Conservation (phyloP, 2,329 filamentous ascomycete genomes). For the Acephala macrosclerotiorum region DNA sequence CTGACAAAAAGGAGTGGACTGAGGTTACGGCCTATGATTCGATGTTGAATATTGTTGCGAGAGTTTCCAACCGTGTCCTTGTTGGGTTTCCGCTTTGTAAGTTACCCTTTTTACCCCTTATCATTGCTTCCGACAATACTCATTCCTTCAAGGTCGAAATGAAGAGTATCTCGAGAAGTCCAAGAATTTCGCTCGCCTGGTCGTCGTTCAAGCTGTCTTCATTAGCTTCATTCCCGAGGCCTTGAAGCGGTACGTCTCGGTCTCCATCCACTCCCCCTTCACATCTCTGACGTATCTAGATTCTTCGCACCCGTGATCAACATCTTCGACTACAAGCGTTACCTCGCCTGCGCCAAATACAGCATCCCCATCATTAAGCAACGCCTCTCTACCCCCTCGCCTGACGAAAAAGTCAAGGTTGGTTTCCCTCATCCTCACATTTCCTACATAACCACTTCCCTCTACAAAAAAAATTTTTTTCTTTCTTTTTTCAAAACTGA, state of each 20-base stretch:
- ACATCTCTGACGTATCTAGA: conserved; percentile 34
- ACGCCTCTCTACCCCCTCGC: conserved; percentile 37
- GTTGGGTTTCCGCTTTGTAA: conserved; percentile 43
- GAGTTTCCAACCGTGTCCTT: conserved; percentile 42
- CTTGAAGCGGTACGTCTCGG: conserved; percentile 44
- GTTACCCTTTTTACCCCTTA: conserved; percentile 15
- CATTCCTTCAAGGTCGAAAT: conserved; percentile 36
- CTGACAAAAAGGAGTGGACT: conserved; percentile 37
- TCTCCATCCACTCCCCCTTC: conserved; percentile 34
- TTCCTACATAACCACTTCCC: too few species aligned
- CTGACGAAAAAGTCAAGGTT: conserved; percentile 36
- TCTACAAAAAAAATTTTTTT: too few species aligned
- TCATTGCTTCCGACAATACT: too few species aligned
- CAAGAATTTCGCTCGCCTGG: conserved; percentile 43
- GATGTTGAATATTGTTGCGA: conserved; percentile 39
- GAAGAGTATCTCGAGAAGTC: conserved; percentile 45
- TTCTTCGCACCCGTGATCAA: conserved; percentile 31
- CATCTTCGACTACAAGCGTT: conserved; percentile 33
- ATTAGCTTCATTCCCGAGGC: conserved; percentile 43
- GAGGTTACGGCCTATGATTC: conserved; percentile 37
- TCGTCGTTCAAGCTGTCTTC: conserved; percentile 46
- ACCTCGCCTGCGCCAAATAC: conserved; percentile 41
- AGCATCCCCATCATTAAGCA: conserved; percentile 46
- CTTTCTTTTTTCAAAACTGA: too few species aligned
- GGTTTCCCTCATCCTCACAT: neutral